Evolutionary conservation across 2,329 filamentous ascomycete species (phyloP).

Genomic region (Zopfia rhizophila): DNA sequence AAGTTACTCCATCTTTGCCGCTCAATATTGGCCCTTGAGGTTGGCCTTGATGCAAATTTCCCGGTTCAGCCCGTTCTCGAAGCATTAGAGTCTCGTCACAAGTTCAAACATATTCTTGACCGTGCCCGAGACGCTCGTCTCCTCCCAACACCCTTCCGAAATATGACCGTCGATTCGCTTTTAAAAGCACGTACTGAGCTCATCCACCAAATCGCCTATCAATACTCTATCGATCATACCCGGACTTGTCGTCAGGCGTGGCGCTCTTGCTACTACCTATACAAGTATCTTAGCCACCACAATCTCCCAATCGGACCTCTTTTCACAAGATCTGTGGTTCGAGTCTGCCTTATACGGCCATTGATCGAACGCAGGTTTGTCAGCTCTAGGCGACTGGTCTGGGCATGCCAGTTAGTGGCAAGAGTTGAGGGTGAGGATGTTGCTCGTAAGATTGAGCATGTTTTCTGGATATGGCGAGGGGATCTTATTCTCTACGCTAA

Average conservation of each 20-base stretch:
- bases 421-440: slow-evolving; percentile 40
- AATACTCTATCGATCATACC: slow-evolving; percentile 41
- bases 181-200: slow-evolving; percentile 28
- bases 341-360: slow-evolving; percentile 35
- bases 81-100: background rate
- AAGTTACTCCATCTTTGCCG: background rate
- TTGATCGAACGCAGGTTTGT: slow-evolving; percentile 41
- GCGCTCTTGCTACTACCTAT: slow-evolving; percentile 41
- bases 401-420: slow-evolving; percentile 42
- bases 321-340: slow-evolving; percentile 42
- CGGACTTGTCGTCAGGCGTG: slow-evolving; percentile 29
- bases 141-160: slow-evolving; percentile 36
- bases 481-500: slow-evolving; percentile 40
- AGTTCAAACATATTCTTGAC: slow-evolving; percentile 40
- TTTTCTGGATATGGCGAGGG: slow-evolving; percentile 42
- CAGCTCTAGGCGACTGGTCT: slow-evolving; percentile 37
- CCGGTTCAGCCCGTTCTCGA: background rate
- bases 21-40: background rate
- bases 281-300: slow-evolving; percentile 35
- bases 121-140: slow-evolving; percentile 31
- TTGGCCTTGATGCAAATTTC: slow-evolving; percentile 6
- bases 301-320: slow-evolving; percentile 37
- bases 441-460: slow-evolving; percentile 38
- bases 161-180: slow-evolving; percentile 23
- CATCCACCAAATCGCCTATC: slow-evolving; percentile 46